Conservation (phyloP, 2,329 filamentous ascomycete genomes). For the Clonostachys rosea region DNA sequence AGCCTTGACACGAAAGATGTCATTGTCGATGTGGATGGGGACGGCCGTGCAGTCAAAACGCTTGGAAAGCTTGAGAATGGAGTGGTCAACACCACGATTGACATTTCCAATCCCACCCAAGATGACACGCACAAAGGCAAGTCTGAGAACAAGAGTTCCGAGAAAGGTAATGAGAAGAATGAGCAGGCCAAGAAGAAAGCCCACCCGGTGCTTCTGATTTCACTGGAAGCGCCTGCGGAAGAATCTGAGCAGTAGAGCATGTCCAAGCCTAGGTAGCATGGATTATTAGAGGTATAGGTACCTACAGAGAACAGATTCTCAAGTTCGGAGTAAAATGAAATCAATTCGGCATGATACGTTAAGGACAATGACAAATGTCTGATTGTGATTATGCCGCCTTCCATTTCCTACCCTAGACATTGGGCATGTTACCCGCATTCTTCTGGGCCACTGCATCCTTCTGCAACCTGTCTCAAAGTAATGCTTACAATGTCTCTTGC, state of each 20-base stretch:
- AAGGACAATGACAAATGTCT: too few relatives aligned
- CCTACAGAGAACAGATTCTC: too few relatives aligned
- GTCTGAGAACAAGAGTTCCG: slow-evolving; percentile 4
- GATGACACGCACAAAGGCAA: slow-evolving; percentile 16
- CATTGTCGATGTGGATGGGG: slow-evolving; percentile 46
- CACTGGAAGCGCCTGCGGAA: not conserved
- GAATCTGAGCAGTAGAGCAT: not conserved
- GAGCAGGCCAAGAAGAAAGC: slow-evolving; percentile 8
- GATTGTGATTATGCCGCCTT: too few relatives aligned
- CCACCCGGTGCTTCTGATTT: slow-evolving; percentile 1
- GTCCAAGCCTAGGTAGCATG: too few relatives aligned
- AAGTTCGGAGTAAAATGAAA: too few relatives aligned
- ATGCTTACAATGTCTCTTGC: too few relatives aligned
- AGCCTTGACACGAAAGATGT: slow-evolving; percentile 49
- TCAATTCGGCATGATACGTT: too few relatives aligned
- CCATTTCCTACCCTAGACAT: too few relatives aligned
- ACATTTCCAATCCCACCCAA: slow-evolving; percentile 7
- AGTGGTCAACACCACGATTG: slow-evolving; percentile 25
- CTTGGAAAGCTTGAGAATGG: slow-evolving; percentile 28
- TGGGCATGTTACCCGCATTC: too few relatives aligned
- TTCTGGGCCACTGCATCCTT: too few relatives aligned
- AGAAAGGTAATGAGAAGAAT: slow-evolving; percentile 8
- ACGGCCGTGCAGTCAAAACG: slow-evolving; percentile 39
- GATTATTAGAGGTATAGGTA: too few relatives aligned
- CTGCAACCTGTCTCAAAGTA: too few relatives aligned